These are phyloP conservation scores for Picochlorum sp. DNA, from an alignment of 139 green algal genomes.

Conservation along the genomic window DNA sequence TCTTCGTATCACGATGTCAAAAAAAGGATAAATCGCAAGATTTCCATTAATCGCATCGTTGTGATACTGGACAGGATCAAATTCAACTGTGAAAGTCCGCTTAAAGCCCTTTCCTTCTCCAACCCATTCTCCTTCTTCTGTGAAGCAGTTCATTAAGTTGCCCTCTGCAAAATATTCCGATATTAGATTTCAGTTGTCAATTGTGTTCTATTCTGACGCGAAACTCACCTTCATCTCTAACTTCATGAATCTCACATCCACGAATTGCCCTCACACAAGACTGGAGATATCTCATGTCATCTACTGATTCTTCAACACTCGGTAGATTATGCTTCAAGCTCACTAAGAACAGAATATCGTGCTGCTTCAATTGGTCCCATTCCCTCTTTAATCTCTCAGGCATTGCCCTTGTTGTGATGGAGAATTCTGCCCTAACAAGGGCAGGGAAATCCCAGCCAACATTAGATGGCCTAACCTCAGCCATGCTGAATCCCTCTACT, in stretches of 20 bases:
- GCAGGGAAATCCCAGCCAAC: conserved; percentile 83
- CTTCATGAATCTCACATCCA: conserved; percentile 76
- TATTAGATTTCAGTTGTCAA: not conserved
- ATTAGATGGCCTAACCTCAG: conserved; percentile 57
- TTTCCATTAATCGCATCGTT: conserved; percentile 45
- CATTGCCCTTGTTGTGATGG: conserved; percentile 49
- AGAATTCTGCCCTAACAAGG: conserved; percentile 55
- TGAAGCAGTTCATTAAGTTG: conserved; percentile 94
- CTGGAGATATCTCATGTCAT: conserved; percentile 4
- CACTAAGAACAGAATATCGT: conserved; percentile 96
- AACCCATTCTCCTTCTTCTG: conserved; percentile 58
- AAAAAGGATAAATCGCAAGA: conserved; percentile 78
- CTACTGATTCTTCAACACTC: conserved; percentile 15
- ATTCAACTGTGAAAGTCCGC: conserved; percentile 69
- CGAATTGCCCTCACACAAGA: conserved; percentile 37
- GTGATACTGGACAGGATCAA: conserved; percentile 96
- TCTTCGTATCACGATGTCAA: conserved; percentile 78
- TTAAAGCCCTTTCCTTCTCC: conserved; percentile 52
- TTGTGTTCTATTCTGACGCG: not conserved
- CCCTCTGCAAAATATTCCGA: conserved; percentile 24
- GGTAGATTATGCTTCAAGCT: conserved; percentile 27
- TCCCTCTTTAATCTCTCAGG: conserved; percentile 59
- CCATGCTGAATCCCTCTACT: conserved; percentile 50
- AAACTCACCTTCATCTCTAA: conserved; percentile 34
- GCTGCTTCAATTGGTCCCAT: conserved; percentile 87